A percentile compares a stretch with the other conserved stretches of the same genome.
Evolutionary conservation across 2,329 filamentous ascomycete genomes (phyloP).

Genomic region (Talaromyces sp.): DNA sequence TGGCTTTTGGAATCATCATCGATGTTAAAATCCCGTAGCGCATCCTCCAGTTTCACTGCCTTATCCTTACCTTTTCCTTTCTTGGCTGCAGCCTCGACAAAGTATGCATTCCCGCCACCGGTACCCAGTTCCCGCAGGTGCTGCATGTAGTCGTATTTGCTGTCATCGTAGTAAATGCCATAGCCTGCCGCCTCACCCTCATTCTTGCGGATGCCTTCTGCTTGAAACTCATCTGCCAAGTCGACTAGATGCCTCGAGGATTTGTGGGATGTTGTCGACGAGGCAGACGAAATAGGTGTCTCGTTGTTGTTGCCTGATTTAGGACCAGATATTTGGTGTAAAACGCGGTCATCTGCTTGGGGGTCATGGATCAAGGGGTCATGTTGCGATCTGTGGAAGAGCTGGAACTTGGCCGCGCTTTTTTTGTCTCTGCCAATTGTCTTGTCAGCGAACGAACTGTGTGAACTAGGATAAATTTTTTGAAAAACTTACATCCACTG

Average conservation of each 20-base stretch:
- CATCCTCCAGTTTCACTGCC: constrained; percentile 79
- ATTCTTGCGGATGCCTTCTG: constrained; percentile 68
- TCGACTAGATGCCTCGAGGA: constrained; percentile 68
- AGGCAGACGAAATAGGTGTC: constrained; percentile 18
- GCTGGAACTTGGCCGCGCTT: constrained; percentile 83
- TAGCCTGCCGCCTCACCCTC: constrained; percentile 94
- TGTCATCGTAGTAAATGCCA: constrained; percentile 92
- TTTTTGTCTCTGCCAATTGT: constrained; percentile 69
- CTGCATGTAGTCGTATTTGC: constrained; percentile 98
- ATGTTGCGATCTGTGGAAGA: constrained; percentile 94
- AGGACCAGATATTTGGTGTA: constrained; percentile 60
- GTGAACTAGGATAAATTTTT: not conserved
- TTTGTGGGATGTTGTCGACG: constrained; percentile 35
- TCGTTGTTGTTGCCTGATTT: constrained; percentile 19
- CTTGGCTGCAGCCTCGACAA: constrained; percentile 65
- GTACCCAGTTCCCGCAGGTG: constrained; percentile 84
- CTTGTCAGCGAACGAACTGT: constrained; percentile 1
- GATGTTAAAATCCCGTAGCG: constrained; percentile 58
- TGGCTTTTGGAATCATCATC: constrained; percentile 38
- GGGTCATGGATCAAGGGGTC: constrained; percentile 95
- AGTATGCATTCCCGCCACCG: constrained; percentile 68
- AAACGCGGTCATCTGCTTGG: constrained; percentile 81
- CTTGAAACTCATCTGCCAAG: constrained; percentile 68
- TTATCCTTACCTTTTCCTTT: constrained; percentile 65
- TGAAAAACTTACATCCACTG: constrained; percentile 63